phyloP scores from a whole-genome alignment of 2,329 filamentous ascomycete species.

The Aspergillus spinulosporus region DNA sequence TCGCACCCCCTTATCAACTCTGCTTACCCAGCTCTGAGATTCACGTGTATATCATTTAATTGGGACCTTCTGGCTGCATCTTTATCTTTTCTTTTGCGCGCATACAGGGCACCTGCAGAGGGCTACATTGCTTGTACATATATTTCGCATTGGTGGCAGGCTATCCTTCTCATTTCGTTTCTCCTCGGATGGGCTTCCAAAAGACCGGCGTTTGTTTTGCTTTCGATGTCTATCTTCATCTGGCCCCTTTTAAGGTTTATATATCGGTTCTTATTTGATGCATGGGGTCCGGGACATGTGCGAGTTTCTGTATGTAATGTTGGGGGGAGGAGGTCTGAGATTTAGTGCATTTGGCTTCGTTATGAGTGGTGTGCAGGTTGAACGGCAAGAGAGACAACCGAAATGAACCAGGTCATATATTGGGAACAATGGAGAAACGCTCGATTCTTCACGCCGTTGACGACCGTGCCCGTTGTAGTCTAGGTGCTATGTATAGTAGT shows the following conservation, averaged over 20 bases:
- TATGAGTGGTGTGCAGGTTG: conserved; percentile 2
- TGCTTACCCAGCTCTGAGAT: conserved; percentile 9
- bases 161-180: conserved; percentile 19
- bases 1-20: background rate
- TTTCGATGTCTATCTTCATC: conserved; percentile 11
- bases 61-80: conserved; percentile 13
- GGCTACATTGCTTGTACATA: conserved; percentile 38
- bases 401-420: conserved; percentile 4
- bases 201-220: conserved; percentile 15
- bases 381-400: conserved; percentile 17
- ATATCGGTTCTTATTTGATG: conserved; percentile 20
- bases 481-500: background rate
- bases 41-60: conserved; percentile 26
- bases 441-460: background rate
- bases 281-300: conserved; percentile 17
- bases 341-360: conserved; percentile 18
- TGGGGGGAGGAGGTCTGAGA: conserved; percentile 16
- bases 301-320: conserved; percentile 23
- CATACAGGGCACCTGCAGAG: conserved; percentile 22
- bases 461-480: background rate
- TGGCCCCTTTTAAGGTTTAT: conserved; percentile 21
- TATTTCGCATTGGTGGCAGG: conserved; percentile 30
- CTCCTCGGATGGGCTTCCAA: conserved; percentile 17
- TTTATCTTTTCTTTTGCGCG: conserved; percentile 18
- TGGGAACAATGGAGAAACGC: conserved; percentile 9